Evolutionary conservation across 768 basidiomycete species (phyloP), one percentile per base, ranked within the genome.

Genomic region (Mycena rebaudengoi): DNA sequence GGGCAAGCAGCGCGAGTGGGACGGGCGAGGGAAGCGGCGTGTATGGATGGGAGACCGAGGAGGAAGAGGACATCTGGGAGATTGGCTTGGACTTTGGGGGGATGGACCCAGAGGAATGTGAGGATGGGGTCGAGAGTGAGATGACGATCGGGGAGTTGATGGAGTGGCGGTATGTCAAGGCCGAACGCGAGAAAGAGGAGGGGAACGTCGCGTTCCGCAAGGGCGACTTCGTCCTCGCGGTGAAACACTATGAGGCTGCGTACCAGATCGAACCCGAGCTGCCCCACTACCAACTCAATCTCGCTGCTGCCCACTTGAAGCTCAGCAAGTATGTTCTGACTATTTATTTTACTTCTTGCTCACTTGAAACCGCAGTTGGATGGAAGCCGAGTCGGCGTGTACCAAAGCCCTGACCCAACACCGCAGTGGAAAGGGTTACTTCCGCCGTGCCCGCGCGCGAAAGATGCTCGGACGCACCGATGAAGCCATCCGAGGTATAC

Each of bases 61-160:
- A 90, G 45, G 91, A 92, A 66, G 91, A 92, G 64, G 91, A 92
- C 65, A 82, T 90, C 8, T 92, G 91, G 91, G 89, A 89, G 60
- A 75, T 88, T 29, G 87, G 88, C 53, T 76, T 92, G 8, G 90
- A 91, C 71, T 90, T 90, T 70, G 85, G 85, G 0, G 83, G 80
- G 5, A 70, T 78, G 61, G 88, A 88, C 40, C 78, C 83, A 0
- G 86, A 87, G 37, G 86, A 85, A 55, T 73, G 71, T 33, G 79
- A 76, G 20, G 73, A 77, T n/a, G 73, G 73, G 10, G 79, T 78
- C 23, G 82, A 83, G 50, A 71, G 78, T 11, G 85, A 86, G 43
- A 87, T 90, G 87, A 89, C 89, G 0, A 88, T 92, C 43, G 85
- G 83, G 5, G 89, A 92, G 74, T 81, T 90, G 65, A 90, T 91